A percentile compares a stretch with the other conserved stretches of the same genome.
These are phyloP conservation scores for Xylariaceae sp. DNA, from an alignment of 2,329 filamentous ascomycete species.

Conservation along the genomic window DNA sequence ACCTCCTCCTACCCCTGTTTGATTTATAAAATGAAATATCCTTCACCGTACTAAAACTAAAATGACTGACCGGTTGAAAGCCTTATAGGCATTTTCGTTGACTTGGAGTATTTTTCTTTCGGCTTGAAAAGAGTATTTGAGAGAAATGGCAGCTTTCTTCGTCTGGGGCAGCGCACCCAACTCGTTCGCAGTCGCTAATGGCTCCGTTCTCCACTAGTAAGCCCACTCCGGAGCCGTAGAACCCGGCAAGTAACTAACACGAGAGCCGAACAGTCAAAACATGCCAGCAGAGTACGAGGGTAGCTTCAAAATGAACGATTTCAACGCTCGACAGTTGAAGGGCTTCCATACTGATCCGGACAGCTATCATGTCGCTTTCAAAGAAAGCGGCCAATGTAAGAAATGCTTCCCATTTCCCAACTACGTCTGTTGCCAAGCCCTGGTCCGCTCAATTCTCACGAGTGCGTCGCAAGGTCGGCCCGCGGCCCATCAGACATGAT, in stretches of 20 bases:
- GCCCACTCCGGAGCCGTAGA: neutral
- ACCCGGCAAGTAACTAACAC: neutral
- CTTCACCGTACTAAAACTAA: no score
- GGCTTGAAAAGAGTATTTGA: no score
- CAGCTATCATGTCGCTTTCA: constrained; percentile 7
- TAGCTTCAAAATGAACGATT: constrained; percentile 11
- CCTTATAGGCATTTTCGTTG: no score
- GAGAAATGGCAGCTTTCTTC: constrained; percentile 14
- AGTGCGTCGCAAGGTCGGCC: constrained; percentile 6
- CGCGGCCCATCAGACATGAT: constrained; percentile 8
- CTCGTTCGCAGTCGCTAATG: constrained; percentile 11
- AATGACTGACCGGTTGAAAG: no score
- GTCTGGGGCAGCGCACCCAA: constrained; percentile 12
- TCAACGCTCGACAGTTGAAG: constrained; percentile 10
- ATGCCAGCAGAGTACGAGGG: constrained; percentile 8
- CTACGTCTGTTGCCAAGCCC: neutral
- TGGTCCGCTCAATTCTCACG: neutral
- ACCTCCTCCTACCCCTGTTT: no score
- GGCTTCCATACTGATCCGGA: constrained; percentile 7
- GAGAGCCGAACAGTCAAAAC: constrained; percentile 2
- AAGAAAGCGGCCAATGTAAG: constrained; percentile 3
- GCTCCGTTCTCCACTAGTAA: constrained; percentile 13
- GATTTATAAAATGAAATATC: no score
- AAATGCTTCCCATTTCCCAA: neutral
- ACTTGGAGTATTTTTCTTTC: no score